Base-by-base conservation (phyloP, 805 yeast genomes). In the Nakazawaea anatomiae region DNA sequence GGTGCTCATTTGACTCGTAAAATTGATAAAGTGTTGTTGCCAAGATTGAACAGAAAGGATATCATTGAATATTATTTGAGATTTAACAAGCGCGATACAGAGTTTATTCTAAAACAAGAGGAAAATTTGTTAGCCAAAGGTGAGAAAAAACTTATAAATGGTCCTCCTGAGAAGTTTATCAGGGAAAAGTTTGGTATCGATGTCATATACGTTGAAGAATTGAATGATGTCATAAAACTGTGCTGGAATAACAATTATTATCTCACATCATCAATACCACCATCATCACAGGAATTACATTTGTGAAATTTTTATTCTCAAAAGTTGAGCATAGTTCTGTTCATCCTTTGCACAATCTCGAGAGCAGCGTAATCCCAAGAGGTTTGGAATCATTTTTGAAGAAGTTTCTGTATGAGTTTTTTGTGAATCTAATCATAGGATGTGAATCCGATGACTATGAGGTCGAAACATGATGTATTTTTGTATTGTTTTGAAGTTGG, bases 1-100 rank as follows among this genome's bases (percentile, higher is more conserved):
- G 94, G 94, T 3, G 94, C 94, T 0, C 90, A 87, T 59, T 72
- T 87, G 55, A 82, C 85, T 39, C 85, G 84, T 1, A 55, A 54
- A 27, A 74, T 83, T 50, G 72, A 69, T 41, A 75, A 74, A 51
- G 85, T 89, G 38, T 66, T 89, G 41, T 70, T 87, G 8, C 97
- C 97, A 3, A 68, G 84, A 52, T 75, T 80, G 49, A 87, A 88
- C 66, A 70, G 88, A 53, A 74, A 77, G 47, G 92, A 85, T 58
- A 77, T 90, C 12, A 78, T 82, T 52, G 83, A 80, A 52, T 82
- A 81, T 47, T 79, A 76, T 55, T 76, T 43, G 64, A 69, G 48
- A 60, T 56, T 39, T 35, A 61, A 30, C 44, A 53, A 32, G 60
- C 60, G 30, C 47, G 62, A 29, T 44, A 52, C 14, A 25, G 47